phyloP scores from a whole-genome alignment of 345 rosid genomes.

The Melaleuca quinquenervia region DNA sequence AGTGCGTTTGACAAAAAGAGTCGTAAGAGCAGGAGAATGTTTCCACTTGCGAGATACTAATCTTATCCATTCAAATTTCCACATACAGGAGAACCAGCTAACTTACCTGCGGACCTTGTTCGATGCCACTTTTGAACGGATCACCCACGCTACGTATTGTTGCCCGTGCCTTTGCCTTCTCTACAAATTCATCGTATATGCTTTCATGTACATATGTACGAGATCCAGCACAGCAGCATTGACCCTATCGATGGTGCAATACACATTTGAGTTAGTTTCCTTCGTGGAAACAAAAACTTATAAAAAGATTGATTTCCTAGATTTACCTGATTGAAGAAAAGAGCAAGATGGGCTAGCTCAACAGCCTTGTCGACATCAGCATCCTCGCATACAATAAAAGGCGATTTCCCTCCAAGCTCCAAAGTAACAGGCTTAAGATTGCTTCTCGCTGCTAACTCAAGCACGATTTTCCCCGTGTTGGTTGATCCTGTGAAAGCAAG shows the following conservation, averaged over 20 bases:
- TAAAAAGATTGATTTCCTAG: background rate
- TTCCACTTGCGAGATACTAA: background rate
- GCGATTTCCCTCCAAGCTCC: slow-evolving; percentile 98
- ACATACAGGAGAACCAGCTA: background rate
- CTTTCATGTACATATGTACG: slow-evolving; percentile 89
- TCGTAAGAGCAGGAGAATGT: background rate
- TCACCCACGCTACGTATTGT: slow-evolving; percentile 64
- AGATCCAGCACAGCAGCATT: slow-evolving; percentile 93
- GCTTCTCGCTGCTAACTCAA: slow-evolving; percentile 64
- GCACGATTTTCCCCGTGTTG: slow-evolving; percentile 52
- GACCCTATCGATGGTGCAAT: slow-evolving; percentile 47
- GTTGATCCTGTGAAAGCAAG: slow-evolving; percentile 96
- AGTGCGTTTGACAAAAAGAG: background rate
- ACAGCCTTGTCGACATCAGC: slow-evolving; percentile 88
- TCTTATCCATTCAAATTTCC: background rate
- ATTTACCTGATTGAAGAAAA: slow-evolving; percentile 88
- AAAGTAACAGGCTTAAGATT: slow-evolving; percentile 88
- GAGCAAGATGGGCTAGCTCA: slow-evolving; percentile 69
- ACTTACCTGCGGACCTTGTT: slow-evolving; percentile 97
- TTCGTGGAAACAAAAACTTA: background rate
- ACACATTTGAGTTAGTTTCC: background rate
- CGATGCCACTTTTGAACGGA: slow-evolving; percentile 69
- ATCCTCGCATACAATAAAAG: slow-evolving; percentile 90
- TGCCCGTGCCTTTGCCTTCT: slow-evolving; percentile 81
- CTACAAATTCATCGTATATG: slow-evolving; percentile 72